Evolutionary conservation across 805 yeast species (phyloP).

Genomic region (Myxozyma sirexii): DNA sequence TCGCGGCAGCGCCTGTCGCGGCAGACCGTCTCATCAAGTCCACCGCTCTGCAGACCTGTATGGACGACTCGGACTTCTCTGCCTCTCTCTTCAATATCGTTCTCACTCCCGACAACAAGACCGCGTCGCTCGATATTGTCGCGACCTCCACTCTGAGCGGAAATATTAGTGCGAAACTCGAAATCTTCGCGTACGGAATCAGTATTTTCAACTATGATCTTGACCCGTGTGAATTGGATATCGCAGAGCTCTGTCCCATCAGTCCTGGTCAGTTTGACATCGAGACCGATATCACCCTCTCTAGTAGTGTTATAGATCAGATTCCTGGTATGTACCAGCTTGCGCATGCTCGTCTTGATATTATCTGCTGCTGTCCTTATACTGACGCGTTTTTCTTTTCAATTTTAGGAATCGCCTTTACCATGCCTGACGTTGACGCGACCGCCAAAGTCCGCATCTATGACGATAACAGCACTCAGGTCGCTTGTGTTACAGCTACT

Average conservation of each 20-base stretch:
- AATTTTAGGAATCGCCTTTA: slow-evolving; percentile 61
- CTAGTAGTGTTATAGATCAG: slow-evolving; percentile 47
- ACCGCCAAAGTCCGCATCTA: slow-evolving; percentile 75
- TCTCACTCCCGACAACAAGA: slow-evolving; percentile 65
- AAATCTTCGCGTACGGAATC: slow-evolving; percentile 80
- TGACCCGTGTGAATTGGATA: slow-evolving; percentile 63
- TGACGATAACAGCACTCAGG: slow-evolving; percentile 45
- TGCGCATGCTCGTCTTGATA: too few relatives aligned
- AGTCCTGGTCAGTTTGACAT: slow-evolving; percentile 85
- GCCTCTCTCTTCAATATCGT: slow-evolving; percentile 80
- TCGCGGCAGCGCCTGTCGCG: slow-evolving; percentile 13
- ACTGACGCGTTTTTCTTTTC: background rate
- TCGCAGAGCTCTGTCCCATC: slow-evolving; percentile 75
- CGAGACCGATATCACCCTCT: slow-evolving; percentile 51
- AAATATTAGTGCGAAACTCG: slow-evolving; percentile 64
- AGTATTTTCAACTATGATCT: slow-evolving; percentile 58
- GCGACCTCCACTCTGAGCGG: slow-evolving; percentile 80
- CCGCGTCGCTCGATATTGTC: slow-evolving; percentile 66
- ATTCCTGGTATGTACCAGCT: slow-evolving; percentile 72
- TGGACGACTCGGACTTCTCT: slow-evolving; percentile 84
- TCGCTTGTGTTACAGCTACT: slow-evolving; percentile 92
- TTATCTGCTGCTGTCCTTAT: background rate
- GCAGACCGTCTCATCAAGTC: slow-evolving; percentile 28
- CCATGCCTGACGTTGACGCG: slow-evolving; percentile 94
- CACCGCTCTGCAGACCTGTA: slow-evolving; percentile 80